Percentiles rank a stretch among this genome's conserved stretches.
phyloP scores from a whole-genome alignment of 2,329 filamentous ascomycete species.

The Penicillium oxalicum region DNA sequence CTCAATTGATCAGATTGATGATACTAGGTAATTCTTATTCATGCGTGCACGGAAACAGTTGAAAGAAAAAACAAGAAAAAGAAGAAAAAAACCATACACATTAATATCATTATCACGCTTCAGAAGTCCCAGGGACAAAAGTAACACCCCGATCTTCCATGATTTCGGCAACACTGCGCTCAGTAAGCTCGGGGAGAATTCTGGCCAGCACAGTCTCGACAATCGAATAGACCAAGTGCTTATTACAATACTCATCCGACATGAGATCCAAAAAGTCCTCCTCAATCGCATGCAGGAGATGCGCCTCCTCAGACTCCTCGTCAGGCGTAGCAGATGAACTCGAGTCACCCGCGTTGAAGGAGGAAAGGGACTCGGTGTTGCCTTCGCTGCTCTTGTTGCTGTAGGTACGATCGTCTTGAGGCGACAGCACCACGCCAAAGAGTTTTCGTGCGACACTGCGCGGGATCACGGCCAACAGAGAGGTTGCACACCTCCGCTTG shows the following conservation, averaged over 20 bases:
- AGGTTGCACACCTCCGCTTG: constrained; percentile 41
- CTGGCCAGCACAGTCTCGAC: constrained; percentile 77
- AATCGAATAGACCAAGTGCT: constrained; percentile 77
- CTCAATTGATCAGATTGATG: too few relatives aligned
- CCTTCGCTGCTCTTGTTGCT: constrained; percentile 1
- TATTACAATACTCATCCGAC: constrained; percentile 82
- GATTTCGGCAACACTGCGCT: constrained; percentile 64
- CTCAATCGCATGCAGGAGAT: constrained; percentile 55
- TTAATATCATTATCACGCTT: not conserved
- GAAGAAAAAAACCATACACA: too few relatives aligned
- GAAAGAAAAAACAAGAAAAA: too few relatives aligned
- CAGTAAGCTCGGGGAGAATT: constrained; percentile 75
- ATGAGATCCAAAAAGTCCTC: constrained; percentile 64
- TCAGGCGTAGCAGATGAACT: constrained; percentile 13
- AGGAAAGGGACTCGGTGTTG: constrained; percentile 12
- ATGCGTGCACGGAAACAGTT: too few relatives aligned
- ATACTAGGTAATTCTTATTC: too few relatives aligned
- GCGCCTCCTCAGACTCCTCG: constrained; percentile 37
- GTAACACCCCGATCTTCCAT: constrained; percentile 62
- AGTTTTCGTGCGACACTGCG: constrained; percentile 40
- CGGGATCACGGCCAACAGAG: constrained; percentile 40
- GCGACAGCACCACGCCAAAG: constrained; percentile 31
- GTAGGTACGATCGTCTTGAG: constrained; percentile 20
- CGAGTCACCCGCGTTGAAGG: constrained; percentile 12
- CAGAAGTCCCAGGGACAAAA: constrained; percentile 13